Evolutionary conservation across 345 rosid genomes (phyloP), one percentile per base, ranked within the genome.

Genomic region (Gossypioides kirkii): DNA sequence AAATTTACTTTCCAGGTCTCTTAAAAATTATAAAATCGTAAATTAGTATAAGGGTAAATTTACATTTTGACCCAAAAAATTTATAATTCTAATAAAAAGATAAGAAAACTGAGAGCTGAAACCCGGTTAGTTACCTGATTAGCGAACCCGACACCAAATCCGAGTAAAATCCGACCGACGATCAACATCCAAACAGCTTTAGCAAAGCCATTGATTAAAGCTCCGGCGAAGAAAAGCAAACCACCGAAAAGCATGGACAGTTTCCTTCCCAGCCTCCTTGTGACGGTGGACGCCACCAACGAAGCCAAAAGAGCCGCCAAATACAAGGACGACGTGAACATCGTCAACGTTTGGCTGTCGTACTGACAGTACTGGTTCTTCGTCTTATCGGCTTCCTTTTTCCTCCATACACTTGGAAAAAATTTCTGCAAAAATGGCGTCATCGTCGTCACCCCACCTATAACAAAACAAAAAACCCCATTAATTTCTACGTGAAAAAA

Each of bases 371-470:
- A 96, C 84, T 91, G 90, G 64, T 96, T 96, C 2, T 63, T 61
- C 4, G 88, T 10, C n/a, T 72, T 9, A 38, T 85, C 70, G 10
- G 58, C 83, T 9, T 80, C 43, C 80, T 93, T 81, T 80, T 90
- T 82, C 62, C 78, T 63, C 76, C 71, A 87, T 54, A 96, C 97
- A 38, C 86, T 66, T 8, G 89, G 96, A 74, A 96, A 96, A 16
- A 96, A 96, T 76, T 82, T 78, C 80, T 49, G 54, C 74, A 93
- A 78, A 72, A 96, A 96, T 1, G 94, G 70, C 5, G 77, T 59
- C 99, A 91, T 93, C 18, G 97, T 79, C 80, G 97, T 91, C 46
- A 96, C 99, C 12, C 99, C 99, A 81, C 99, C 99, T 95, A 72
- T 41, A 13, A 26, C 12, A 64, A 60, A 50, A 49, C 32, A 4